A percentile compares a stretch with the other conserved stretches of the same genome.
phyloP scores from a whole-genome alignment of 306 rosid genomes.

The Rubus parviflorus region DNA sequence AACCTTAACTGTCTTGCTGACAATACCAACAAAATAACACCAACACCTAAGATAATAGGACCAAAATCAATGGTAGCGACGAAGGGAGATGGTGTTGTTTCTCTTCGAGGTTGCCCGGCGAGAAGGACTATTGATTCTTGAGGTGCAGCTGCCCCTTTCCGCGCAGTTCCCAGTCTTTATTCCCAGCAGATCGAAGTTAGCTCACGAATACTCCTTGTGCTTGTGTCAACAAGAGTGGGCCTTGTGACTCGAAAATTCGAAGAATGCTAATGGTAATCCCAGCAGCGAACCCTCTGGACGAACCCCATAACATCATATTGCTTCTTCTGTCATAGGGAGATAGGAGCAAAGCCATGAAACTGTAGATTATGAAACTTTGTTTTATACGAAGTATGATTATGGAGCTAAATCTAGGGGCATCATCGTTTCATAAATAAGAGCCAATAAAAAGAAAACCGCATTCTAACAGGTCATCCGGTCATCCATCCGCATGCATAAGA shows the following conservation, averaged over 20 bases:
- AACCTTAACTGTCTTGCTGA: slow-evolving; percentile 22
- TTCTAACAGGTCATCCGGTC: no score
- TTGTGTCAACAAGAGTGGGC: slow-evolving; percentile 89
- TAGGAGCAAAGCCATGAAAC: no score
- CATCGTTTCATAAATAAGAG: no score
- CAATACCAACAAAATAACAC: slow-evolving; percentile 20
- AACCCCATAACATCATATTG: slow-evolving; percentile 89
- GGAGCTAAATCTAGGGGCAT: no score
- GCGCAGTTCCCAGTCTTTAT: slow-evolving; percentile 70
- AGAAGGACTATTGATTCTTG: slow-evolving; percentile 78
- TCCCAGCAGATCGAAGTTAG: slow-evolving; percentile 91
- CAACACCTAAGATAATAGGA: slow-evolving; percentile 9
- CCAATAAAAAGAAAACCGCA: no score
- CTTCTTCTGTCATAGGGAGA: slow-evolving; percentile 93
- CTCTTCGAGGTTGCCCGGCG: slow-evolving; percentile 95
- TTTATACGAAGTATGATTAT: no score
- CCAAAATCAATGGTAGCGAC: no score
- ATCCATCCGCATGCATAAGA: no score
- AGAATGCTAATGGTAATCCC: slow-evolving; percentile 94
- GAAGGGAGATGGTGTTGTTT: slow-evolving; percentile 84
- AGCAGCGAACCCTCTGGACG: slow-evolving; percentile 88
- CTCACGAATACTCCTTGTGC: slow-evolving; percentile 84
- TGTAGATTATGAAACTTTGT: no score
- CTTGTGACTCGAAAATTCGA: slow-evolving; percentile 79
- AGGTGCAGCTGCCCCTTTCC: slow-evolving; percentile 78